phyloP scores from a whole-genome alignment of 2,329 filamentous ascomycete genomes.

The Claviceps africana region DNA sequence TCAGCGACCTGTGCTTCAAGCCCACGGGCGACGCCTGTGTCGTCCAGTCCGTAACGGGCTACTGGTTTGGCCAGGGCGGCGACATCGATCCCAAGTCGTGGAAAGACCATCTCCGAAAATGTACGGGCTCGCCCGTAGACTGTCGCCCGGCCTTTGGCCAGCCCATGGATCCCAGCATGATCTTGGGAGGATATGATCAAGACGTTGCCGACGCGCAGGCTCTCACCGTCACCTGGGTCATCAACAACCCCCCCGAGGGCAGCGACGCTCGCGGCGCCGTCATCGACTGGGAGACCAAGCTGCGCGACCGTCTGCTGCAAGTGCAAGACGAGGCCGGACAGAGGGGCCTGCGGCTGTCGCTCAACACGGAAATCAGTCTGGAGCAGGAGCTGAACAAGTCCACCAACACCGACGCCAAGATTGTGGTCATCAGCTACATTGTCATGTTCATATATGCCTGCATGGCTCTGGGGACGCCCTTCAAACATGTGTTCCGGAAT shows the following conservation, averaged over 20 bases:
- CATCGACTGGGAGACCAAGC: conserved; percentile 76
- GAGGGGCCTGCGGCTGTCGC: conserved; percentile 74
- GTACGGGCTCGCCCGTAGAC: conserved; percentile 64
- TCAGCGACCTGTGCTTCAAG: conserved; percentile 87
- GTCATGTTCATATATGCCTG: conserved; percentile 99
- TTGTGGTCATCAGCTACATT: conserved; percentile 89
- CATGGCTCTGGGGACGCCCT: conserved; percentile 74
- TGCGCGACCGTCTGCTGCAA: conserved; percentile 61
- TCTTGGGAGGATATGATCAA: conserved; percentile 66
- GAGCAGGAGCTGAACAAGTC: conserved; percentile 96
- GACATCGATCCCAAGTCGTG: conserved; percentile 37
- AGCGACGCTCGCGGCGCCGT: conserved; percentile 56
- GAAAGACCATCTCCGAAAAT: conserved; percentile 57
- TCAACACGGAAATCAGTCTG: conserved; percentile 87
- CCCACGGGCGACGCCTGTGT: conserved; percentile 82
- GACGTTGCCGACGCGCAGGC: conserved; percentile 62
- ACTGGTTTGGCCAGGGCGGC: conserved; percentile 53
- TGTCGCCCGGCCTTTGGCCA: conserved; percentile 85
- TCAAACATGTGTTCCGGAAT: conserved; percentile 65
- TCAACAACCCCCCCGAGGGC: conserved; percentile 71
- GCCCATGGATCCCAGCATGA: conserved; percentile 70
- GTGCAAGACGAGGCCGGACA: conserved; percentile 66
- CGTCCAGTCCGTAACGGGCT: conserved; percentile 81
- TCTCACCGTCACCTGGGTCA: conserved; percentile 85
- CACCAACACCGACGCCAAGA: conserved; percentile 95